These are phyloP conservation scores for Calocybe cyanea DNA, from an alignment of 768 basidiomycete genomes.

Conservation along the genomic window DNA sequence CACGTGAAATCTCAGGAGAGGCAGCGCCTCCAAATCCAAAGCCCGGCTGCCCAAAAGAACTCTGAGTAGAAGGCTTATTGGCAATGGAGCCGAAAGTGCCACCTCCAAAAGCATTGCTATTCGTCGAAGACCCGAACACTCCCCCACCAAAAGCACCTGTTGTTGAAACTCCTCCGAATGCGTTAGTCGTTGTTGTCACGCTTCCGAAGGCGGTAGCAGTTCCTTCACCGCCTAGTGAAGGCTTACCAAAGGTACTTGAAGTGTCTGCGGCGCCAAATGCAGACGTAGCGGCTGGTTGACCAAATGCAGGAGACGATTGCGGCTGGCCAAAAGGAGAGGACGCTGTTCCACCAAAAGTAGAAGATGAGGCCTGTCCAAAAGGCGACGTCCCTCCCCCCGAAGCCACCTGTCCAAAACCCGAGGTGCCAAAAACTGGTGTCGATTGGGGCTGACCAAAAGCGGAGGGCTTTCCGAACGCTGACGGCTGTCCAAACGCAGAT, in stretches of 20 bases:
- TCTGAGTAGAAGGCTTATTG: slow-evolving; percentile 10
- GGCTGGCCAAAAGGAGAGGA: slow-evolving; percentile 23
- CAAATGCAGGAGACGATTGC: slow-evolving; percentile 22
- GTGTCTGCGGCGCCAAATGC: slow-evolving; percentile 7
- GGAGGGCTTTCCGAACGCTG: slow-evolving; percentile 28
- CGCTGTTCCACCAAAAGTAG: not conserved
- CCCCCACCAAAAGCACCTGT: slow-evolving; percentile 21
- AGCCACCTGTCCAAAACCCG: slow-evolving; percentile 2
- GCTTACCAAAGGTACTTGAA: slow-evolving; percentile 1
- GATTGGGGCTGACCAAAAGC: slow-evolving; percentile 3
- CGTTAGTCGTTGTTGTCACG: not conserved
- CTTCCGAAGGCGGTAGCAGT: slow-evolving; percentile 21
- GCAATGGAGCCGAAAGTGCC: slow-evolving; percentile 17
- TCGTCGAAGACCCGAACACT: slow-evolving; percentile 15
- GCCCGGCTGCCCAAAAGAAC: slow-evolving; percentile 25
- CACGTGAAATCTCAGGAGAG: slow-evolving; percentile 33
- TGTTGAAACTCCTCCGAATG: slow-evolving; percentile 15
- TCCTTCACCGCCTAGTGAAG: not conserved
- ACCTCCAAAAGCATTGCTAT: slow-evolving; percentile 18
- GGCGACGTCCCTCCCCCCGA: not conserved
- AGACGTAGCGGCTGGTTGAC: slow-evolving; percentile 7
- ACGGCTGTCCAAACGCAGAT: slow-evolving; percentile 22
- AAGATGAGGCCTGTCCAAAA: slow-evolving; percentile 16
- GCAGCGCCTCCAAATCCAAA: slow-evolving; percentile 20
- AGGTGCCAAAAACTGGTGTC: slow-evolving; percentile 22